Evolutionary conservation across 331 rosid species (phyloP).

Genomic region (Rhamnella rubrinervis): DNA sequence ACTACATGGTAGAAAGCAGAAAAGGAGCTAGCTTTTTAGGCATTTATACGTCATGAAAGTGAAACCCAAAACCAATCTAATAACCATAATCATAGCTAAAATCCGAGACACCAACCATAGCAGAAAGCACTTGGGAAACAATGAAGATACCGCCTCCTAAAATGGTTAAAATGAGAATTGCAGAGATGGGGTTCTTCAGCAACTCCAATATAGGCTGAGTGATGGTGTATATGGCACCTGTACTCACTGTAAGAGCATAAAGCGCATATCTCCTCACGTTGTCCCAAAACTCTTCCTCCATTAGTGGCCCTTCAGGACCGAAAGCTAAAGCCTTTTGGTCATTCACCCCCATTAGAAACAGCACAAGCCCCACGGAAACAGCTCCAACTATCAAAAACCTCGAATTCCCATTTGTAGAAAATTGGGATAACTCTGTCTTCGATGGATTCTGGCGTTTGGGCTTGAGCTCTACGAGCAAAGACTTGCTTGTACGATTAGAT

Average conservation of each 20-base stretch:
- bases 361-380: slow-evolving; percentile 57
- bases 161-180: slow-evolving; percentile 52
- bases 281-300: slow-evolving; percentile 91
- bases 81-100: slow-evolving; percentile 48
- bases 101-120: slow-evolving; percentile 77
- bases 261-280: slow-evolving; percentile 84
- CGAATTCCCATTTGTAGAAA: slow-evolving; percentile 18
- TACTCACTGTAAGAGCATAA: slow-evolving; percentile 84
- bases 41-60: background rate
- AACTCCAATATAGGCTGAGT: slow-evolving; percentile 58
- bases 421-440: slow-evolving; percentile 1
- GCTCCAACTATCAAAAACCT: slow-evolving; percentile 60
- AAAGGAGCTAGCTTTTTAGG: background rate
- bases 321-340: slow-evolving; percentile 73
- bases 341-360: slow-evolving; percentile 47
- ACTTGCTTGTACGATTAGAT: background rate
- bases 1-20: background rate
- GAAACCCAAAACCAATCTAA: slow-evolving; percentile 16
- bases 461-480: slow-evolving; percentile 3
- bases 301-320: slow-evolving; percentile 87
- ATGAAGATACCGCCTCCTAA: slow-evolving; percentile 55
- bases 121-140: slow-evolving; percentile 68
- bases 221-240: slow-evolving; percentile 77
- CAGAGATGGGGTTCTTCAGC: slow-evolving; percentile 75
- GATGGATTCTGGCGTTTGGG: slow-evolving; percentile 19